Percentiles rank a stretch among this genome's conserved stretches.
These are phyloP conservation scores for Lavandula angustifolia DNA, from an alignment of 257 asterid species.

Conservation along the genomic window DNA sequence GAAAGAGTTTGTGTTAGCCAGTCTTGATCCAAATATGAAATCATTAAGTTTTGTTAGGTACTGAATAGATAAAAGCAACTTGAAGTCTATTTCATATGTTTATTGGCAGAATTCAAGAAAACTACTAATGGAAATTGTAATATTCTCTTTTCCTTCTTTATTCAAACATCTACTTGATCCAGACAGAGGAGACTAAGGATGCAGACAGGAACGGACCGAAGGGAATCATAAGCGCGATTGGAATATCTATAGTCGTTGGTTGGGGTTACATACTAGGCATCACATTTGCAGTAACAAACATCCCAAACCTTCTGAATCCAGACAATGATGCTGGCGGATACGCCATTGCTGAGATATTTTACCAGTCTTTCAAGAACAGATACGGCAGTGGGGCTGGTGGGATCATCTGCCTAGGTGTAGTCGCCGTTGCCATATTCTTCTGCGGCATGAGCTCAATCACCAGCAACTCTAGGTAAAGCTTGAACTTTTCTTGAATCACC, in stretches of 20 bases:
- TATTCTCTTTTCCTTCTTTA: neutral
- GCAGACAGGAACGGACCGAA: constrained; percentile 86
- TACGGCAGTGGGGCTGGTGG: constrained; percentile 86
- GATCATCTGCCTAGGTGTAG: constrained; percentile 62
- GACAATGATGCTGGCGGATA: constrained; percentile 89
- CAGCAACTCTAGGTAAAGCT: constrained; percentile 85
- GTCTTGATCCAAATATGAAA: neutral
- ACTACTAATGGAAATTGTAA: neutral
- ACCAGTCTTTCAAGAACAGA: constrained; percentile 69
- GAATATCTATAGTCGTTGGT: constrained; percentile 85
- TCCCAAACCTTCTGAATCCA: constrained; percentile 63
- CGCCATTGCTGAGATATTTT: constrained; percentile 87
- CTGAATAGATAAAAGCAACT: too few relatives aligned
- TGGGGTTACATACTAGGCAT: constrained; percentile 93
- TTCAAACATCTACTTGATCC: constrained; percentile 31
- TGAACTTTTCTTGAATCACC: constrained; percentile 14
- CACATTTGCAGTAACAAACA: constrained; percentile 83
- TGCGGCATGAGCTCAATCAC: constrained; percentile 96
- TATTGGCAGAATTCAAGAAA: neutral
- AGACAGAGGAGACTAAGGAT: constrained; percentile 92
- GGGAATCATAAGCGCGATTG: constrained; percentile 93
- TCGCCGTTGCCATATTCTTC: constrained; percentile 85
- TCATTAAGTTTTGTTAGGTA: neutral
- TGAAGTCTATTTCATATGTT: neutral
- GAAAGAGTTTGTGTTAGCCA: neutral